These are phyloP conservation scores for Trametes elegans DNA, from an alignment of 768 basidiomycete genomes.

Conservation along the genomic window DNA sequence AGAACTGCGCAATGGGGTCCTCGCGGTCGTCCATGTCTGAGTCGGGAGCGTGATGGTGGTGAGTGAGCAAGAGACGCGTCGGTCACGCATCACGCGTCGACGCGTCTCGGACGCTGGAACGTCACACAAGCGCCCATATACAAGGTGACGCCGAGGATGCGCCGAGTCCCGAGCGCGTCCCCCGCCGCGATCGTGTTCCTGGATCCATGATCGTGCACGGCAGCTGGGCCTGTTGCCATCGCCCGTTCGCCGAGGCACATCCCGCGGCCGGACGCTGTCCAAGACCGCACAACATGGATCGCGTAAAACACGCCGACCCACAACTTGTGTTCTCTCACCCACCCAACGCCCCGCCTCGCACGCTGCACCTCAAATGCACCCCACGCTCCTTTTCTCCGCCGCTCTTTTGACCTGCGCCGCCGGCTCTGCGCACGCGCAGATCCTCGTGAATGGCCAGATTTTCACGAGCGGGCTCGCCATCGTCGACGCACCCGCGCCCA, in stretches of 20 bases:
- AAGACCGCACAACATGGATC: neutral
- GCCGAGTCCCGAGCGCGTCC: constrained; percentile 1
- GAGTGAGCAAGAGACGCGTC: constrained; percentile 24
- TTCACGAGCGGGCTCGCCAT: constrained; percentile 36
- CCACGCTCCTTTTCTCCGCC: constrained; percentile 21
- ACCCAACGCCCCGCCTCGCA: neutral
- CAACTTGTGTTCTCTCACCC: neutral
- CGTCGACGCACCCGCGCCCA: constrained; percentile 30
- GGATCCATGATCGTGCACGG: neutral
- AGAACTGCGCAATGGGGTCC: constrained; percentile 75
- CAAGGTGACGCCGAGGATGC: constrained; percentile 10
- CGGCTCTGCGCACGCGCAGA: constrained; percentile 21
- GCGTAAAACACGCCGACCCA: neutral
- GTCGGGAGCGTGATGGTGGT: constrained; percentile 12
- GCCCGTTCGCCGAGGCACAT: neutral
- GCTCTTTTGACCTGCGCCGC: constrained; percentile 8
- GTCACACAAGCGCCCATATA: neutral
- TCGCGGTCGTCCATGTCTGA: constrained; percentile 56
- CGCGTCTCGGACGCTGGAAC: constrained; percentile 6
- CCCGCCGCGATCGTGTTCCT: neutral
- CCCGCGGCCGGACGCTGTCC: neutral
- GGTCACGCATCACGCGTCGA: constrained; percentile 19
- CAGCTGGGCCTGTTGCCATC: constrained; percentile 10
- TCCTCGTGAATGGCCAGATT: constrained; percentile 29
- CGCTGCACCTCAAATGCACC: constrained; percentile 15